Evolutionary conservation across 495 filamentous ascomycete species (phyloP).

Genomic region (Podospora anserina): DNA sequence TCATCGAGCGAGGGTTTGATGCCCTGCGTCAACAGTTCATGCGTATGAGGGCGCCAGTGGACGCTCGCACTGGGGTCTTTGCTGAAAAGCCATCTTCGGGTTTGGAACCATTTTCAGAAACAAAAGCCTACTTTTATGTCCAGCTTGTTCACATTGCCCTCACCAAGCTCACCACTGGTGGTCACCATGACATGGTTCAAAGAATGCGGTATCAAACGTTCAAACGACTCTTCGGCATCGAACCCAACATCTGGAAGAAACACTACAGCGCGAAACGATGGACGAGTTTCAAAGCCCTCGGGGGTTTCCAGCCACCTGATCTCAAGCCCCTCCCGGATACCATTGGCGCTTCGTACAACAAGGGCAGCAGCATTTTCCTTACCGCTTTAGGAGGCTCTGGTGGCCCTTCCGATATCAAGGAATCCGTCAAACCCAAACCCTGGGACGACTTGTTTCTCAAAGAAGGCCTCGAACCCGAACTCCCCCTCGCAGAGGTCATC

Average conservation of each 20-base stretch:
- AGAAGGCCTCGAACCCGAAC: constrained; percentile 23
- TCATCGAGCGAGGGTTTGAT: constrained; percentile 24
- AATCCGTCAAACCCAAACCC: neutral
- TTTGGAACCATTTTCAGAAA: constrained; percentile 15
- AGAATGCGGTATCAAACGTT: constrained; percentile 20
- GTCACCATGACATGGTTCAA: constrained; percentile 4
- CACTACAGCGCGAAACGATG: constrained; percentile 23
- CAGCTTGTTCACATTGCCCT: constrained; percentile 24
- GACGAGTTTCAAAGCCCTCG: constrained; percentile 20
- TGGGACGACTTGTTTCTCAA: neutral
- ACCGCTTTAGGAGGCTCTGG: neutral
- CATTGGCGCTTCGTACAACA: neutral
- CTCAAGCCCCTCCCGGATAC: constrained; percentile 21
- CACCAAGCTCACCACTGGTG: neutral
- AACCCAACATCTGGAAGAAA: constrained; percentile 15
- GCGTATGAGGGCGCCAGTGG: neutral
- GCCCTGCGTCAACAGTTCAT: constrained; percentile 1
- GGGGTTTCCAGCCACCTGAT: constrained; percentile 21
- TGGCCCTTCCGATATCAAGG: neutral
- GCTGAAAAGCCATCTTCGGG: neutral
- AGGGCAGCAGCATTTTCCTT: neutral
- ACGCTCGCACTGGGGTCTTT: neutral
- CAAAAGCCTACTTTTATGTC: constrained; percentile 25
- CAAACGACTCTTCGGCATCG: constrained; percentile 10
- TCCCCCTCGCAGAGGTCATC: constrained; percentile 22